Evolutionary conservation across 2,329 filamentous ascomycete genomes (phyloP).

Genomic region (Fusarium citri): DNA sequence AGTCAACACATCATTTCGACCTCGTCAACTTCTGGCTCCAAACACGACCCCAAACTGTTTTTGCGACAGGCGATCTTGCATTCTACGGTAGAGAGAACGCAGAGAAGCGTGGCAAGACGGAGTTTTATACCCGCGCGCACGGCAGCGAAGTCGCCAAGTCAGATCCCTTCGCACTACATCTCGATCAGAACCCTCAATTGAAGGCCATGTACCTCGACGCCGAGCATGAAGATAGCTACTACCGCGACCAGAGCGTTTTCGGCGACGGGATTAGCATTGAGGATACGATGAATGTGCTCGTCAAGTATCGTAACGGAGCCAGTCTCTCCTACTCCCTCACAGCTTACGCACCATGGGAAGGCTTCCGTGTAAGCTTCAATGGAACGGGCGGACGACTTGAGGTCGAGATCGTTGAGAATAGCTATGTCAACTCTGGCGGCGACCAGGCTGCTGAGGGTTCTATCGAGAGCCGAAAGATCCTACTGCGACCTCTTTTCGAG

Average conservation of each 20-base stretch:
- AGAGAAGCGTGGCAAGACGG: conserved; percentile 62
- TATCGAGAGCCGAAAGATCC: conserved; percentile 61
- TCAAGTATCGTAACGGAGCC: conserved; percentile 67
- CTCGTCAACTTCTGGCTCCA: conserved; percentile 72
- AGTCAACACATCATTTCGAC: conserved; percentile 73
- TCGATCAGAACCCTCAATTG: conserved; percentile 64
- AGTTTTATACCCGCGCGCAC: conserved; percentile 63
- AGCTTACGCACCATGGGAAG: conserved; percentile 73
- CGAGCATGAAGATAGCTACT: conserved; percentile 72
- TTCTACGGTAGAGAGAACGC: conserved; percentile 73
- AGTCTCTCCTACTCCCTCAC: conserved; percentile 69
- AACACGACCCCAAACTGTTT: conserved; percentile 65
- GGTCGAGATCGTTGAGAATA: conserved; percentile 71
- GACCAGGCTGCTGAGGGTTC: conserved; percentile 67
- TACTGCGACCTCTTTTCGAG: conserved; percentile 66
- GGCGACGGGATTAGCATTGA: conserved; percentile 73
- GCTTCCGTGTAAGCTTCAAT: conserved; percentile 68
- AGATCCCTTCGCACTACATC: conserved; percentile 70
- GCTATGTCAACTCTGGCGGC: conserved; percentile 70
- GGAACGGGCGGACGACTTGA: conserved; percentile 69
- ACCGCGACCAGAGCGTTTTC: conserved; percentile 72
- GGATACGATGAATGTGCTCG: conserved; percentile 71
- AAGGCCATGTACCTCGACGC: conserved; percentile 71
- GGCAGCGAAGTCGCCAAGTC: conserved; percentile 62
- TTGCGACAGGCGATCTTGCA: conserved; percentile 67